Conservation (phyloP, 805 yeast species). For the Cyberlindnera subsufficiens region DNA sequence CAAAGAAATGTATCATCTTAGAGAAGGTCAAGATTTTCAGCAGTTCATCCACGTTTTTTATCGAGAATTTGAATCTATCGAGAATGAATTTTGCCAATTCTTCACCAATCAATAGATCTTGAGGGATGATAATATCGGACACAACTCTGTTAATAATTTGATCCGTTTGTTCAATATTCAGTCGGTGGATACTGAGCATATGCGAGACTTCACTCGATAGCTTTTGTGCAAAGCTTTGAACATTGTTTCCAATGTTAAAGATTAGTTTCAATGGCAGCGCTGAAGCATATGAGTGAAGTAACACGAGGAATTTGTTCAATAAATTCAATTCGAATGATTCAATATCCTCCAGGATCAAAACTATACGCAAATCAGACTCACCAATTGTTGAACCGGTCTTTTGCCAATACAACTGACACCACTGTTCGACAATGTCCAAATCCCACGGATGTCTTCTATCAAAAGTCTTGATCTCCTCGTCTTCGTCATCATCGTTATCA, state of each 20-base stretch:
- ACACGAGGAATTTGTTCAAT: constrained; percentile 15
- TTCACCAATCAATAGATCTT: constrained; percentile 15
- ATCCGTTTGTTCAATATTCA: constrained; percentile 22
- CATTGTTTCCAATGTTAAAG: constrained; percentile 20
- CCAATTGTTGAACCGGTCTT: constrained; percentile 1
- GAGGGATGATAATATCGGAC: constrained; percentile 13
- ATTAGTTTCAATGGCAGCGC: constrained; percentile 20
- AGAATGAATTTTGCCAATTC: constrained; percentile 16
- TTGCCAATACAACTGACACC: constrained; percentile 13
- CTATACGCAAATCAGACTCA: constrained; percentile 11
- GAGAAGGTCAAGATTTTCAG: constrained; percentile 18
- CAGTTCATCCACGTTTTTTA: constrained; percentile 21
- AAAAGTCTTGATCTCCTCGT: constrained; percentile 7
- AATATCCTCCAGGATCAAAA: constrained; percentile 21
- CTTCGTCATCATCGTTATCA: constrained; percentile 12
- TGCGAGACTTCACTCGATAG: constrained; percentile 13
- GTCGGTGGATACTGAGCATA: constrained; percentile 10
- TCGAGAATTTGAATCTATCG: constrained; percentile 16
- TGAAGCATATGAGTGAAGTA: constrained; percentile 11
- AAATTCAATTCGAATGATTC: constrained; percentile 19
- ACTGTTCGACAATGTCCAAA: constrained; percentile 21
- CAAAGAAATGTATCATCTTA: constrained; percentile 21
- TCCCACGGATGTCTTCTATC: constrained; percentile 21
- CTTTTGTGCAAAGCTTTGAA: constrained; percentile 14
- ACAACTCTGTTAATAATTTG: constrained; percentile 19